These are phyloP conservation scores for Sporothrix euskadiensis DNA, from an alignment of 2,329 filamentous ascomycete species.

Conservation along the genomic window DNA sequence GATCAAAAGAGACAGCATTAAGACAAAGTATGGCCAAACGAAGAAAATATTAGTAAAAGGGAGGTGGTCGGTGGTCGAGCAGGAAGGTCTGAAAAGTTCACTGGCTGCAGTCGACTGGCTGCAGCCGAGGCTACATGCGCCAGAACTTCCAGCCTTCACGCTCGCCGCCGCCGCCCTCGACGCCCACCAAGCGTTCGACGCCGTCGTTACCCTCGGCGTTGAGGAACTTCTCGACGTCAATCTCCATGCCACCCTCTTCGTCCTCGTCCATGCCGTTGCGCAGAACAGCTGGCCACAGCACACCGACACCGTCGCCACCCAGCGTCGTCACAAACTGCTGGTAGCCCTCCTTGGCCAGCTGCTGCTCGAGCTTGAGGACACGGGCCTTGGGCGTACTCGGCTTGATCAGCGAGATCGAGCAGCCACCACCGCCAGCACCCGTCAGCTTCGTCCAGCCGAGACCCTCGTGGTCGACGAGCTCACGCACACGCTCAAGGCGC, in stretches of 20 bases:
- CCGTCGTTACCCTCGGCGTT: slow-evolving; percentile 80
- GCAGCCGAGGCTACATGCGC: slow-evolving; percentile 38
- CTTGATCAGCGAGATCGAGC: slow-evolving; percentile 86
- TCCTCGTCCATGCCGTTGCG: slow-evolving; percentile 81
- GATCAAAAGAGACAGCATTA: neutral
- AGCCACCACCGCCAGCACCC: slow-evolving; percentile 91
- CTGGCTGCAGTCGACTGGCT: neutral
- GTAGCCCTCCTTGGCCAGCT: slow-evolving; percentile 72
- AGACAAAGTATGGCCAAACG: neutral
- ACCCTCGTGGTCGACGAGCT: slow-evolving; percentile 82
- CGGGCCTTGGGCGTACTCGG: slow-evolving; percentile 60
- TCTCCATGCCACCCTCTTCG: slow-evolving; percentile 81
- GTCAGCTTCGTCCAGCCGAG: slow-evolving; percentile 98
- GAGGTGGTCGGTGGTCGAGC: neutral
- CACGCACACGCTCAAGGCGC: slow-evolving; percentile 84
- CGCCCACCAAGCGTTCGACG: slow-evolving; percentile 83
- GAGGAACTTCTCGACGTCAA: slow-evolving; percentile 81
- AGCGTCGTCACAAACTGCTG: slow-evolving; percentile 84
- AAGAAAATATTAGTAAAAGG: neutral
- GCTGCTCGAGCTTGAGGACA: slow-evolving; percentile 63
- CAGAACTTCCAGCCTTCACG: slow-evolving; percentile 86
- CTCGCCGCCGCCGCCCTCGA: slow-evolving; percentile 66
- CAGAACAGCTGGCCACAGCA: slow-evolving; percentile 88
- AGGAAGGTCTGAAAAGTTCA: too few species aligned
- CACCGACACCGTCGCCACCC: slow-evolving; percentile 89